A percentile compares a stretch with the other conserved stretches of the same genome.
Evolutionary conservation across 2,329 filamentous ascomycete genomes (phyloP).

Genomic region (Graphiopsis chlorocephala): DNA sequence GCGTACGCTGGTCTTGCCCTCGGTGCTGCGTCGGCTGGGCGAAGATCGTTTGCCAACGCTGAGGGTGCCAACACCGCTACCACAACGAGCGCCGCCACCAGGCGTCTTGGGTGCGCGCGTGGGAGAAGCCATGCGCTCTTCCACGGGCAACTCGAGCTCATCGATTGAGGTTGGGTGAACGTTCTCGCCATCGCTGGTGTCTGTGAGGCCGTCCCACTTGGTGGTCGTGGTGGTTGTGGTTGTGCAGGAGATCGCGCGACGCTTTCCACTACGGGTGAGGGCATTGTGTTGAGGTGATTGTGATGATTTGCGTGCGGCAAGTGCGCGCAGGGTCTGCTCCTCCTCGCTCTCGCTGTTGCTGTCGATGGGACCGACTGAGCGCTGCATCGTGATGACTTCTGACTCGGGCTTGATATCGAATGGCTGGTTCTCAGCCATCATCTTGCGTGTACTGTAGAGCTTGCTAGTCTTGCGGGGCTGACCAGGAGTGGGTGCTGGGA

Average conservation of each 20-base stretch:
- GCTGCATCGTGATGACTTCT: slow-evolving; percentile 60
- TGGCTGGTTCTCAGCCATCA: slow-evolving; percentile 43
- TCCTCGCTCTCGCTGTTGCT: slow-evolving; percentile 74
- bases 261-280: slow-evolving; percentile 55
- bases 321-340: slow-evolving; percentile 79
- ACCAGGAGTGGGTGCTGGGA: slow-evolving; percentile 91
- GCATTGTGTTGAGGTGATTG: slow-evolving; percentile 65
- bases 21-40: slow-evolving; percentile 45
- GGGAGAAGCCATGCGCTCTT: slow-evolving; percentile 26
- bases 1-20: slow-evolving; percentile 48
- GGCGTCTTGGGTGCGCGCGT: slow-evolving; percentile 43
- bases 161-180: slow-evolving; percentile 25
- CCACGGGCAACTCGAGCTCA: slow-evolving; percentile 26
- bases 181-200: slow-evolving; percentile 50
- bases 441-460: slow-evolving; percentile 67
- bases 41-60: slow-evolving; percentile 47
- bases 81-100: slow-evolving; percentile 36
- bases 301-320: slow-evolving; percentile 62
- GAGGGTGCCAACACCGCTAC: slow-evolving; percentile 44
- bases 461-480: slow-evolving; percentile 88
- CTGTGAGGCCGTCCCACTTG: slow-evolving; percentile 40
- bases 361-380: slow-evolving; percentile 54
- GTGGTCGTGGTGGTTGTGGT: slow-evolving; percentile 64
- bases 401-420: slow-evolving; percentile 54
- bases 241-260: slow-evolving; percentile 71